phyloP scores from a whole-genome alignment of 2,329 filamentous ascomycete genomes.

The Plectosphaerella plurivora region DNA sequence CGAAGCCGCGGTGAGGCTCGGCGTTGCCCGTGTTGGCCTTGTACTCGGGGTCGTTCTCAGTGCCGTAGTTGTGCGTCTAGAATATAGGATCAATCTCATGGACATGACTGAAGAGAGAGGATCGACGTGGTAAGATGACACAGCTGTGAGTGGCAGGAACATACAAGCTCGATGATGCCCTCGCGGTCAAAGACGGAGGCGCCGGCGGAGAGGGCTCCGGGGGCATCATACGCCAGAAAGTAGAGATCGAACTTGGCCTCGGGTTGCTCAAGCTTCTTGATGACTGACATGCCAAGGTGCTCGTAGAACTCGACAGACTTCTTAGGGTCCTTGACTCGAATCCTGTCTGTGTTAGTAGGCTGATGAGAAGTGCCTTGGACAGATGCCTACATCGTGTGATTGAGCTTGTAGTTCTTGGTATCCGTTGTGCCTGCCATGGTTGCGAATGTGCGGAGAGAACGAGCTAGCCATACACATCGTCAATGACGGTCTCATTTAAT shows the following conservation, averaged over 20 bases:
- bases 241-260: conserved; percentile 93
- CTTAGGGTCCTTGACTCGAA: conserved; percentile 92
- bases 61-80: conserved; percentile 75
- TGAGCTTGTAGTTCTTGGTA: conserved; percentile 72
- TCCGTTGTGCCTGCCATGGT: conserved; percentile 69
- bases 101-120: too few species aligned
- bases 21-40: conserved; percentile 82
- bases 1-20: conserved; percentile 81
- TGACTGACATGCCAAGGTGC: conserved; percentile 79
- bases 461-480: background rate
- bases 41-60: conserved; percentile 78
- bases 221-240: conserved; percentile 85
- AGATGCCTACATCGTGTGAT: conserved; percentile 72
- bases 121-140: too few species aligned
- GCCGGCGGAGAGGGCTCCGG: conserved; percentile 68
- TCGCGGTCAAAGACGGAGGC: conserved; percentile 75
- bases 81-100: too few species aligned
- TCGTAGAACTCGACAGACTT: conserved; percentile 89
- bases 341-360: conserved; percentile 45
- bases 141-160: background rate
- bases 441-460: conserved; percentile 22
- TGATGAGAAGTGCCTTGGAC: background rate
- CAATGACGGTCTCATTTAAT: too few species aligned
- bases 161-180: conserved; percentile 74
- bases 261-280: conserved; percentile 77